These are phyloP conservation scores for Neurospora sp. DNA, from an alignment of 495 filamentous ascomycete genomes.

Conservation along the genomic window DNA sequence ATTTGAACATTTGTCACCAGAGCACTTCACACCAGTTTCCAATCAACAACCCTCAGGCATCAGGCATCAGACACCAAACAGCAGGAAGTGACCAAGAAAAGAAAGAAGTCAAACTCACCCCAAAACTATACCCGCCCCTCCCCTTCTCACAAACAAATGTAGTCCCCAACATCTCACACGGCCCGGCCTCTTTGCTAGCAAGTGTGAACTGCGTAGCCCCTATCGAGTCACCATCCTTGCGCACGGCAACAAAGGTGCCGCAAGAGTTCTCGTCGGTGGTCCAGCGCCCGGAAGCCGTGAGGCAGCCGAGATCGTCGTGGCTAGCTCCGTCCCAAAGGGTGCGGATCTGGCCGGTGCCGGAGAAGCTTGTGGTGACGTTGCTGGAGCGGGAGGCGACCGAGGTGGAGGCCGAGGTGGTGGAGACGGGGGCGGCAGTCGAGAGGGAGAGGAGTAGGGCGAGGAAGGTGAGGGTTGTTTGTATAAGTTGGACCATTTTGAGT, in stretches of 20 bases:
- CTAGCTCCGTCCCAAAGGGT: slow-evolving; percentile 9
- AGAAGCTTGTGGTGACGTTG: not conserved
- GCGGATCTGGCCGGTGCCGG: slow-evolving; percentile 14
- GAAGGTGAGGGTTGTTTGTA: not conserved
- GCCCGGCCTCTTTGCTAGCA: not conserved
- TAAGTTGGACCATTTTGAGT: not conserved
- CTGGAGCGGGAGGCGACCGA: not conserved
- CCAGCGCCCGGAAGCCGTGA: slow-evolving; percentile 13
- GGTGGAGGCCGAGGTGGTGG: not conserved
- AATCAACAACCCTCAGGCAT: no score
- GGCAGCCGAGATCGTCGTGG: slow-evolving; percentile 17
- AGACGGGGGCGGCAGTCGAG: not conserved
- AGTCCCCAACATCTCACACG: slow-evolving; percentile 9
- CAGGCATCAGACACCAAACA: not conserved
- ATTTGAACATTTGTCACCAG: no score
- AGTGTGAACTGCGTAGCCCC: slow-evolving; percentile 2
- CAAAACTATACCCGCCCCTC: slow-evolving; percentile 3
- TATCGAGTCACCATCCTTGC: not conserved
- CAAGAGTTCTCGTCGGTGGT: slow-evolving; percentile 11
- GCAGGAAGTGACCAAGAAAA: not conserved
- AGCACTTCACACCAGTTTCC: no score
- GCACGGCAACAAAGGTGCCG: slow-evolving; percentile 9
- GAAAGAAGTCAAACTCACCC: slow-evolving; percentile 6
- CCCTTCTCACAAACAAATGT: slow-evolving; percentile 7
- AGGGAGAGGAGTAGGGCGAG: not conserved